phyloP scores from a whole-genome alignment of 1,139 yeast species.

The Candida sp. region DNA sequence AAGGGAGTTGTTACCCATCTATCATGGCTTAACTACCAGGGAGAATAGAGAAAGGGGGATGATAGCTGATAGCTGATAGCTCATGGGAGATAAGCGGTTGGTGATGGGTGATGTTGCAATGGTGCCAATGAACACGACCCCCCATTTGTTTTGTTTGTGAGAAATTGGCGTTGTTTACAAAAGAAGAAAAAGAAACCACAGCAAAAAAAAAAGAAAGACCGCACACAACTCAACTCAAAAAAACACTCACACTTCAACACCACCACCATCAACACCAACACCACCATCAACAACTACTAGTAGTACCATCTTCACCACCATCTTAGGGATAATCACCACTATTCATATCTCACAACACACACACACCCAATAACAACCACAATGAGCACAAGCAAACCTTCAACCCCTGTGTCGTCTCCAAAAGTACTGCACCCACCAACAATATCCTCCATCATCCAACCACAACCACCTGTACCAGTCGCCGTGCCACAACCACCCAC shows the following conservation, averaged over 20 bases:
- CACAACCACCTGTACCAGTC: slow-evolving; percentile 27
- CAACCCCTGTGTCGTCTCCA: slow-evolving; percentile 37
- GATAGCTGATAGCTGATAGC: no score
- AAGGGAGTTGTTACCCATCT: no score
- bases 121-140: neutral
- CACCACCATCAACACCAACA: neutral
- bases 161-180: neutral
- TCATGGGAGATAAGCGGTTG: neutral
- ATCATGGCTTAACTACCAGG: neutral
- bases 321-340: no score
- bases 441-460: slow-evolving; percentile 10
- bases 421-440: slow-evolving; percentile 21
- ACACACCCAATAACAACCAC: neutral
- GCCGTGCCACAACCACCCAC: slow-evolving; percentile 1
- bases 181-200: neutral
- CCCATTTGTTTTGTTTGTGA: neutral
- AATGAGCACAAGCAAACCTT: slow-evolving; percentile 29
- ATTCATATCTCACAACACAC: no score
- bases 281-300: neutral
- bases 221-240: neutral
- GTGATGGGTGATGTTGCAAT: neutral
- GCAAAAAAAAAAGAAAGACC: neutral
- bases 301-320: neutral
- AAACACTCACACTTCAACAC: neutral
- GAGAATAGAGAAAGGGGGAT: neutral